phyloP scores from a whole-genome alignment of 1,139 yeast genomes.

The Saccharomyces uvarum region DNA sequence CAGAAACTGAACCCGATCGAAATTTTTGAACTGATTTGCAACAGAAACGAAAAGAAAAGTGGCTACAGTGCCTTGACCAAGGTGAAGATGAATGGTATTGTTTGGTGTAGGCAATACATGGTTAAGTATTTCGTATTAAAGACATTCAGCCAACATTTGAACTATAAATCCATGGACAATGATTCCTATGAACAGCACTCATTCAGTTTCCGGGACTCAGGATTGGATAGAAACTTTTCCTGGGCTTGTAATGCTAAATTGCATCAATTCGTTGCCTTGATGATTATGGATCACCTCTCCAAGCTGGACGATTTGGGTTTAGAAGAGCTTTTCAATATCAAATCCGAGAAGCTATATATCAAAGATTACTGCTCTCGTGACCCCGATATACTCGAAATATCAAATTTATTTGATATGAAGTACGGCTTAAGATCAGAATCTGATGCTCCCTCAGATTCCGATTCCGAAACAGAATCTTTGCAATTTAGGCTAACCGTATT shows the following conservation, averaged over 20 bases:
- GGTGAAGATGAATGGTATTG: slow-evolving; percentile 21
- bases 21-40: slow-evolving; percentile 15
- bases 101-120: slow-evolving; percentile 30
- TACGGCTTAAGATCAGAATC: slow-evolving; percentile 9
- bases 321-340: slow-evolving; percentile 22
- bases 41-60: slow-evolving; percentile 1
- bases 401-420: slow-evolving; percentile 15
- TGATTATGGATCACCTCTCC: slow-evolving; percentile 20
- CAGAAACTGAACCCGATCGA: slow-evolving; percentile 17
- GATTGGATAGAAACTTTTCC: slow-evolving; percentile 25
- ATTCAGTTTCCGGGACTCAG: slow-evolving; percentile 25
- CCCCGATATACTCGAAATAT: slow-evolving; percentile 19
- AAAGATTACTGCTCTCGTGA: slow-evolving; percentile 7
- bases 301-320: slow-evolving; percentile 20
- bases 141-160: slow-evolving; percentile 7
- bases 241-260: slow-evolving; percentile 28
- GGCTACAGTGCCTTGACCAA: slow-evolving; percentile 5
- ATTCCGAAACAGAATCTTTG: slow-evolving; percentile 6
- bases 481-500: slow-evolving; percentile 19
- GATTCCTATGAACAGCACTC: slow-evolving; percentile 5
- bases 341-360: slow-evolving; percentile 10
- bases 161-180: not conserved
- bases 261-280: slow-evolving; percentile 19
- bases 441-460: slow-evolving; percentile 6
- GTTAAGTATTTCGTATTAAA: slow-evolving; percentile 21